phyloP scores from a whole-genome alignment of 805 yeast species.

The Wickerhamomyces rabaulensis region DNA sequence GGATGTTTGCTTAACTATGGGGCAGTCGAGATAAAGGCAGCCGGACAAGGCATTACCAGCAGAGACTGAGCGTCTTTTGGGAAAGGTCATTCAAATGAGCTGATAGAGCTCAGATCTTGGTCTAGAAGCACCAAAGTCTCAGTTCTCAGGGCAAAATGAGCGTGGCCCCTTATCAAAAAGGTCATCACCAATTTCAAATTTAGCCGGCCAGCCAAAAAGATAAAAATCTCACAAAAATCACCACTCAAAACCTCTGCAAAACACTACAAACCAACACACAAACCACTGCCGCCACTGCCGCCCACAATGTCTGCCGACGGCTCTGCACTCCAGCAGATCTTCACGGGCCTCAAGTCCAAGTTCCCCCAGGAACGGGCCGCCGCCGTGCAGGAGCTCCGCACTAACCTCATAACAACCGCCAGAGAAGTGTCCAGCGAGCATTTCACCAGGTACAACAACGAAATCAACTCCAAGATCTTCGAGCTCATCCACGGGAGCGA shows the following conservation, averaged over 20 bases:
- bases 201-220: background rate
- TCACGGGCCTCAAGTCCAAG: constrained; percentile 31
- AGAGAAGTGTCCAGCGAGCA: constrained; percentile 82
- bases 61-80: too few species aligned
- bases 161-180: background rate
- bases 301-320: constrained; percentile 5
- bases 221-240: background rate
- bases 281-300: background rate
- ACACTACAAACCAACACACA: too few species aligned
- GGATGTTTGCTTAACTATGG: background rate
- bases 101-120: too few species aligned
- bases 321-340: constrained; percentile 31
- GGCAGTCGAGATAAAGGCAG: too few species aligned
- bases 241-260: background rate
- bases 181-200: background rate
- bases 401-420: constrained; percentile 64
- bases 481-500: constrained; percentile 77
- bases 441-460: constrained; percentile 74
- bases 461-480: constrained; percentile 80
- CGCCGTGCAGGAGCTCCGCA: constrained; percentile 69
- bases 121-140: too few species aligned
- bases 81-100: too few species aligned
- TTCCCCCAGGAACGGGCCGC: constrained; percentile 29
- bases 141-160: background rate
- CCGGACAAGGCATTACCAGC: too few species aligned